Base-by-base conservation (phyloP, 2,329 filamentous ascomycete species). In the Neonectria hederae region DNA sequence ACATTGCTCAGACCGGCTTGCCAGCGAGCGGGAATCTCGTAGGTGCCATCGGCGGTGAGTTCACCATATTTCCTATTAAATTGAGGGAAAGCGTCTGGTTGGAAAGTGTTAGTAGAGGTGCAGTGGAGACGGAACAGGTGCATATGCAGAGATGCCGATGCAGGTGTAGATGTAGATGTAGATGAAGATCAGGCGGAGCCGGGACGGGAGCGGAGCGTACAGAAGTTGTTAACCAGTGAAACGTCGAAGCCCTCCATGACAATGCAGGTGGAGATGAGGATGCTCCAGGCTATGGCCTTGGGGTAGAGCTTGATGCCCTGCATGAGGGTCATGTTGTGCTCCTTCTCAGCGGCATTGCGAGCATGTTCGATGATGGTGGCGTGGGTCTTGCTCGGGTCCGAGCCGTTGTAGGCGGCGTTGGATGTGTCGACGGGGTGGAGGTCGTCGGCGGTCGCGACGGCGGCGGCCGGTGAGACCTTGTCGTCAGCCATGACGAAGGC, bases 241-340 rank as follows among this genome's bases (percentile, higher is more conserved):
- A 96, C 84, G 75, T 97, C 93, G 81, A 94, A 97, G 35, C 92
- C 93, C 78, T 97, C 93, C 94, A 97, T 97, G 73, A 88, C 89
- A 74, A 97, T 96, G 76, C 92, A 94, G 0, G 92, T 95, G n/a
- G 91, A 95, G 78, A 97, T 94, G 63, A 97, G 82, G 54, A 97
- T 74, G 72, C 90, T 93, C 92, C 93, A 97, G 22, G 82, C 86
- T 61, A 97, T 90, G 22, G 94, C 94, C 82, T 97, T 95, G 63
- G 93, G 93, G 76, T 97, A 97, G 26, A 96, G 84, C 75, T 84
- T 88, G 77, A 97, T 84, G 66, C 92, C 93, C 81, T 97, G 88
- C 76, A 86, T 75, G 62, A 97, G 82, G 51, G 86, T 91, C 90
- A 93, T 93, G 14, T 82, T 84, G 70, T 88, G 89, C 78, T 90